Conservation (phyloP, 768 basidiomycete genomes). For the Favolaschia claudopus region DNA sequence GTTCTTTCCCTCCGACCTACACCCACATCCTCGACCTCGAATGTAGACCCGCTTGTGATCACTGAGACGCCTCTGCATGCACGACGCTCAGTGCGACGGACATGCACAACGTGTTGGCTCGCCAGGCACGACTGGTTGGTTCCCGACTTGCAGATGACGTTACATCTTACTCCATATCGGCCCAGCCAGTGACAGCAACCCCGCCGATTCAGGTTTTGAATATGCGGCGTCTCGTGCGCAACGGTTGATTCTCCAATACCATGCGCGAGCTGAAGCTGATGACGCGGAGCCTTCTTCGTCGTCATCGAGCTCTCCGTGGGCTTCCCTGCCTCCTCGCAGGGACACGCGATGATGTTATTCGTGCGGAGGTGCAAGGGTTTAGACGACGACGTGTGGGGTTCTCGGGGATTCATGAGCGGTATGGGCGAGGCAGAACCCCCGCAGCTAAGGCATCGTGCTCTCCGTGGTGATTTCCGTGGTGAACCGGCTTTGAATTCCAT, state of each 20-base stretch:
- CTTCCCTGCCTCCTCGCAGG: slow-evolving; percentile 15
- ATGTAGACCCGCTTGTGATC: slow-evolving; percentile 3
- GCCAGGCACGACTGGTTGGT: slow-evolving; percentile 25
- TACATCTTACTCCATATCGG: not conserved
- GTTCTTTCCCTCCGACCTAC: slow-evolving; percentile 18
- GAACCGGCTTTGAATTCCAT: slow-evolving; percentile 16
- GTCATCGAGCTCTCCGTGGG: slow-evolving; percentile 26
- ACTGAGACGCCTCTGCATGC: not conserved
- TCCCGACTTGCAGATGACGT: slow-evolving; percentile 19
- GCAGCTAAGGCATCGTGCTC: slow-evolving; percentile 9
- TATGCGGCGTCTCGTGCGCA: slow-evolving; percentile 37
- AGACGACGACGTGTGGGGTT: slow-evolving; percentile 15
- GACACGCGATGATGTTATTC: not conserved
- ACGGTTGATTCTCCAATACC: slow-evolving; percentile 38
- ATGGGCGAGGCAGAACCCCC: slow-evolving; percentile 1
- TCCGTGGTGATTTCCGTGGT: too few relatives aligned
- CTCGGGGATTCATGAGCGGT: not conserved
- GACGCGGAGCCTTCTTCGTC: slow-evolving; percentile 13
- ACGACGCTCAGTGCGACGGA: slow-evolving; percentile 24
- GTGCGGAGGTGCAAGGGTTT: not conserved
- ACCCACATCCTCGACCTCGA: not conserved
- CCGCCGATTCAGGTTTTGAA: too few relatives aligned
- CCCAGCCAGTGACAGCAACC: too few relatives aligned
- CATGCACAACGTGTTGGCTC: slow-evolving; percentile 28
- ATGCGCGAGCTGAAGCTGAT: slow-evolving; percentile 29